Evolutionary conservation across 169 alveolate genomes (phyloP).

Genomic region (Eimeria acervulina): DNA sequence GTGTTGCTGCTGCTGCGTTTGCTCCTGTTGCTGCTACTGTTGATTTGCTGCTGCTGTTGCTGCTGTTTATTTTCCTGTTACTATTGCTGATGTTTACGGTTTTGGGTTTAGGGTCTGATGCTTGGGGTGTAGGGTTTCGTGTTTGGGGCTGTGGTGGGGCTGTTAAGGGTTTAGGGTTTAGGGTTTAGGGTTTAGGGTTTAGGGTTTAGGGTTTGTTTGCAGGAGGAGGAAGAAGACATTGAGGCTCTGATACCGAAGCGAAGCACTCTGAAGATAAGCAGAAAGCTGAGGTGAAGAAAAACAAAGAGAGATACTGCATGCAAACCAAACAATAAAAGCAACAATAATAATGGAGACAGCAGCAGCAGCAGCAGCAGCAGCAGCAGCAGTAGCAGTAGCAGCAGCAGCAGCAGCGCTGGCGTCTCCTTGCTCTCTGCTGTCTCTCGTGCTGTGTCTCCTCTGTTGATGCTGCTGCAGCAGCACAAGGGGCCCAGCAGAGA

Average conservation of each 20-base stretch:
- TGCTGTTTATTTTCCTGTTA: no score
- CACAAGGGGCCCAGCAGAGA: not conserved
- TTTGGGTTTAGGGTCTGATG: not conserved
- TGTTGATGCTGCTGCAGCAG: not conserved
- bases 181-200: not conserved
- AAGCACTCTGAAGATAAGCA: not conserved
- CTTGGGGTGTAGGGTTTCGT: not conserved
- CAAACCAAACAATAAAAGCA: not conserved
- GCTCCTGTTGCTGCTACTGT: no score
- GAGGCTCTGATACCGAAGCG: slow-evolving; percentile 30
- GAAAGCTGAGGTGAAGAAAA: not conserved
- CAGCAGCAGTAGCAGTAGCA: no score
- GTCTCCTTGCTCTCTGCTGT: not conserved
- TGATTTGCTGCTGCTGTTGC: no score
- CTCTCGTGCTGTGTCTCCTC: not conserved
- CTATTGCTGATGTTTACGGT: not conserved
- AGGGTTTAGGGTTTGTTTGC: no score
- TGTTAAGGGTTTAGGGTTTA: not conserved
- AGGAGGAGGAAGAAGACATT: slow-evolving; percentile 28
- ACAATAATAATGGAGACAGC: not conserved
- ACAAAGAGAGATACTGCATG: not conserved
- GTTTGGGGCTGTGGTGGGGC: not conserved
- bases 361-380: no score
- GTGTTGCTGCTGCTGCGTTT: no score
- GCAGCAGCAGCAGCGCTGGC: no score